These are phyloP conservation scores for Schoenoplectus triqueter DNA, from an alignment of 202 grass and related monocot genomes.

Conservation along the genomic window DNA sequence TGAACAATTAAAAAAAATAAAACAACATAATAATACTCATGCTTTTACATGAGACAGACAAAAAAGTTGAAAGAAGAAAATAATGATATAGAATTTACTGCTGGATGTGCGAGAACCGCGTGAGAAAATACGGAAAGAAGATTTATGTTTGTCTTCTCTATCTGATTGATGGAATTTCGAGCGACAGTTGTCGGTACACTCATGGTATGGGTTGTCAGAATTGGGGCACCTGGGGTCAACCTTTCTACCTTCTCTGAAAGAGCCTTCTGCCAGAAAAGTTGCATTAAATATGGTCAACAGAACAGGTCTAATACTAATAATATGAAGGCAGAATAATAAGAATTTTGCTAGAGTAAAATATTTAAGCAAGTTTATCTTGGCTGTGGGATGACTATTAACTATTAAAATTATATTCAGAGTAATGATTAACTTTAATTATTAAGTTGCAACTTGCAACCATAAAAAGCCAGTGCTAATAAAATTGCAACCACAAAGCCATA, in stretches of 20 bases:
- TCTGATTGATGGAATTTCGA: constrained; percentile 43
- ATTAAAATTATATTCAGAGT: background rate
- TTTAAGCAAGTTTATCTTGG: background rate
- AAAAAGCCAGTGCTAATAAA: background rate
- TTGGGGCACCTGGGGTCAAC: constrained; percentile 79
- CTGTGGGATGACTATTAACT: constrained; percentile 3
- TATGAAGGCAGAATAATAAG: background rate
- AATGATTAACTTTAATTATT: background rate
- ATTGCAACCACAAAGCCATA: background rate
- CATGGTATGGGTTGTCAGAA: constrained; percentile 79
- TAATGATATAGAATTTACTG: background rate
- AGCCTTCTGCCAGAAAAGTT: constrained; percentile 21
- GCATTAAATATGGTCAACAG: constrained; percentile 14
- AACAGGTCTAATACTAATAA: background rate
- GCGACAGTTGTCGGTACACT: constrained; percentile 71
- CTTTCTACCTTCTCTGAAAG: constrained; percentile 51
- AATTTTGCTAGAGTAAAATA: background rate
- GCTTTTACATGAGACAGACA: background rate
- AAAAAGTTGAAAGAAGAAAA: background rate
- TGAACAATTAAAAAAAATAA: constrained; percentile 1
- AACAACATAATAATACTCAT: too few relatives aligned
- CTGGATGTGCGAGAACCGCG: constrained; percentile 42
- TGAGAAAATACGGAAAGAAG: constrained; percentile 58
- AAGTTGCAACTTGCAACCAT: too few relatives aligned
- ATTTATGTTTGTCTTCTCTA: constrained; percentile 47